phyloP scores from a whole-genome alignment of 2,329 filamentous ascomycete species.

The Penicillium sp. region DNA sequence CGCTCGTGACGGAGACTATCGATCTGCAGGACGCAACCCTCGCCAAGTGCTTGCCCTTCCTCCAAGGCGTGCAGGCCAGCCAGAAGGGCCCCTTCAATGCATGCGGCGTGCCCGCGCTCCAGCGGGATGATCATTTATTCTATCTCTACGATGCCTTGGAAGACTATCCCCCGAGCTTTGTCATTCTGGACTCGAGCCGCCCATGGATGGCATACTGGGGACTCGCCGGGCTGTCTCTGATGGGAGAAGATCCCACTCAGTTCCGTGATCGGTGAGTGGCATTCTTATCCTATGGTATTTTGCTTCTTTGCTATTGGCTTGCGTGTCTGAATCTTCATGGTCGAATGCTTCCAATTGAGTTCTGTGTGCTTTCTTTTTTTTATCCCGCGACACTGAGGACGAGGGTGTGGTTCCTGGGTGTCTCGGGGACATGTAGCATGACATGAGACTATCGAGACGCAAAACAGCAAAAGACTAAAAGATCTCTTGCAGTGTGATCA shows the following conservation, averaged over 20 bases:
- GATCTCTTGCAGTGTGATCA: slow-evolving; percentile 53
- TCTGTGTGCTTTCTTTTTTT: slow-evolving; percentile 7
- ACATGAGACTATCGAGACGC: not conserved
- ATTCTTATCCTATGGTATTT: slow-evolving; percentile 5
- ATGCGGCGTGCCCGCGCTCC: slow-evolving; percentile 71
- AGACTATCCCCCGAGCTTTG: slow-evolving; percentile 66
- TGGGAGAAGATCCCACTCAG: slow-evolving; percentile 68
- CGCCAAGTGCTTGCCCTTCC: slow-evolving; percentile 64
- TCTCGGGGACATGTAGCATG: too few relatives aligned
- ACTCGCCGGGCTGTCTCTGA: slow-evolving; percentile 67
- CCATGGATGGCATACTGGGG: slow-evolving; percentile 97
- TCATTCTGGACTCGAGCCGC: slow-evolving; percentile 76
- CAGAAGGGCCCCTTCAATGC: slow-evolving; percentile 59
- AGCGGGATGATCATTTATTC: slow-evolving; percentile 56
- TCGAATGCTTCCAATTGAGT: not conserved
- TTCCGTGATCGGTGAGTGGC: slow-evolving; percentile 62
- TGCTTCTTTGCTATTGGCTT: slow-evolving; percentile 6
- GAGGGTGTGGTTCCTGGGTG: too few relatives aligned
- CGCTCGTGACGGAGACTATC: slow-evolving; percentile 66
- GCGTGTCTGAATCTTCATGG: not conserved
- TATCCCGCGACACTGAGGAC: too few relatives aligned
- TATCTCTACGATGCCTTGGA: slow-evolving; percentile 51
- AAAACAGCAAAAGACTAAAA: too few relatives aligned
- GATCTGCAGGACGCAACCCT: slow-evolving; percentile 66
- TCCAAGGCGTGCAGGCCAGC: slow-evolving; percentile 52